Evolutionary conservation across 2,329 filamentous ascomycete species (phyloP), one percentile per base, ranked within the genome.

Genomic region (Colletotrichum sp.): DNA sequence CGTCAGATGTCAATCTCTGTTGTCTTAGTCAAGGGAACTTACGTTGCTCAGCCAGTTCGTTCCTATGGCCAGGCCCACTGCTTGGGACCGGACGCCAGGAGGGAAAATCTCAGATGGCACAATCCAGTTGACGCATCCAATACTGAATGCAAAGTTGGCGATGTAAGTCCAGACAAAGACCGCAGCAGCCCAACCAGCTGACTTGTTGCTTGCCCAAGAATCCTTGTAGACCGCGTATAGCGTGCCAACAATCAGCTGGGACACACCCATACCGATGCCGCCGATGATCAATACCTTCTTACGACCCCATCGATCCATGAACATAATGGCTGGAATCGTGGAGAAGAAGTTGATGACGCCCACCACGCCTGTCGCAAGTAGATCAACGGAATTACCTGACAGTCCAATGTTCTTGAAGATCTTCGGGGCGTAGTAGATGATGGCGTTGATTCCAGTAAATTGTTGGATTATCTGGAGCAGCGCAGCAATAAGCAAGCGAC

Each of bases 161-260:
- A 82, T 90, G 80, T 92, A 92, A 72, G 92, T 85, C 78, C 90
- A 88, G n/a, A 92, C 84, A 78, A 92, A 90, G 0, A 89, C 89
- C 1, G 92, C 88, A 2, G 89, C 90, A 6, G 87, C 90, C 90
- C 91, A 92, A 4, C 90, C 91, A 1, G 89, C 90, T 1, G 85
- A 86, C 30, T 83, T 81, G 78, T 92, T 87, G 1, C 82, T 79
- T 3, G 82, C 80, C 83, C 89, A 90, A 7, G 85, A 79, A 75
- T 88, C 77, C 57, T 88, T 85, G 80, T 88, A 90, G 5, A 84
- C 85, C 8, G 87, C 90, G 39, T 89, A 84, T 67, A 92, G 89
- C 44, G 85, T 87, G 7, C 89, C 90, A 32, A 92, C 88, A 76
- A 92, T 90, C 76, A 91, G 86, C 77, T 91, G 89, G 13, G 87